A percentile compares a stretch with the other conserved stretches of the same genome.
phyloP scores from a whole-genome alignment of 768 basidiomycete genomes.

The Lactarius quietus region DNA sequence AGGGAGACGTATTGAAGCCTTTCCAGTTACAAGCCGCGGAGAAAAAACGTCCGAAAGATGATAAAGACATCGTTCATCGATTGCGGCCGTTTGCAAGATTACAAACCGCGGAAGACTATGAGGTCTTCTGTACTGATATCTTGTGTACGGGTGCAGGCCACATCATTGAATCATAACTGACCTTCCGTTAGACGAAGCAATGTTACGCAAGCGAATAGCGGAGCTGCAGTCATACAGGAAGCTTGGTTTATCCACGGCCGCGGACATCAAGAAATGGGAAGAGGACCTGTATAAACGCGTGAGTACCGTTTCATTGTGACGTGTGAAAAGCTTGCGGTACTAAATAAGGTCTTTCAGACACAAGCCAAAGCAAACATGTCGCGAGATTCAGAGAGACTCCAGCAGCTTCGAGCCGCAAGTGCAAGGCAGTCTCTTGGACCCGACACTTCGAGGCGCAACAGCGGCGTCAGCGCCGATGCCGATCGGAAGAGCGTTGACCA shows the following conservation, averaged over 20 bases:
- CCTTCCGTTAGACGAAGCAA: slow-evolving; percentile 70
- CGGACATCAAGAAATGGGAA: slow-evolving; percentile 92
- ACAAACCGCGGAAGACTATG: slow-evolving; percentile 90
- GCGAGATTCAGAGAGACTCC: slow-evolving; percentile 55
- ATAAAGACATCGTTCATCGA: slow-evolving; percentile 85
- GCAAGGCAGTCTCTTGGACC: slow-evolving; percentile 54
- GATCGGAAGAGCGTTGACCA: slow-evolving; percentile 57
- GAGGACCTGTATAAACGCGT: slow-evolving; percentile 70
- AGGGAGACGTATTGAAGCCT: slow-evolving; percentile 21
- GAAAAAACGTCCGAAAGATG: slow-evolving; percentile 87
- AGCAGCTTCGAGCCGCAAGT: slow-evolving; percentile 43
- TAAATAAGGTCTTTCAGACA: slow-evolving; percentile 38
- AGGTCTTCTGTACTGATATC: slow-evolving; percentile 81
- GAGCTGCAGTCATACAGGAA: slow-evolving; percentile 90
- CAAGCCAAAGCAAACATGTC: slow-evolving; percentile 57
- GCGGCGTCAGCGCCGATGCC: slow-evolving; percentile 44
- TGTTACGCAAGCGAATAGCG: slow-evolving; percentile 81
- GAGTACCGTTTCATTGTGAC: slow-evolving; percentile 31
- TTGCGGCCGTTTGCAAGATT: slow-evolving; percentile 88
- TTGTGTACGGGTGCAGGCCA: slow-evolving; percentile 58
- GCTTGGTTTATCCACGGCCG: slow-evolving; percentile 75
- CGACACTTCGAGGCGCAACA: slow-evolving; percentile 47
- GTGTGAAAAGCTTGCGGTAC: slow-evolving; percentile 19
- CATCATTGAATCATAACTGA: slow-evolving; percentile 1
- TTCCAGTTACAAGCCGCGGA: slow-evolving; percentile 83